Evolutionary conservation across 148 eudicot genomes (phyloP).

Genomic region (Polygonum aviculare): DNA sequence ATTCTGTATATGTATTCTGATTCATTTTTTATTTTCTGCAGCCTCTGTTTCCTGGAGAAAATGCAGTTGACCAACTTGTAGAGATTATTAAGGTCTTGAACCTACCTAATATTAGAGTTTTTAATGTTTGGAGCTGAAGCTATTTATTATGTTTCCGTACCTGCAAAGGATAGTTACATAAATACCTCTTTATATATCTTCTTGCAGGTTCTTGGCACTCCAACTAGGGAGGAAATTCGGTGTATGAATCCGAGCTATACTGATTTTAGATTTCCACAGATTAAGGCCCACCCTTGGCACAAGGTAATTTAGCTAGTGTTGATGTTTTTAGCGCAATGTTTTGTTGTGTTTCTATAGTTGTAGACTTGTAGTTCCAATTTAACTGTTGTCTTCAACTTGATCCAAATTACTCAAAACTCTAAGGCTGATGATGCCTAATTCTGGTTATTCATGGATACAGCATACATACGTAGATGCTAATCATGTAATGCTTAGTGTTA

Average conservation of each 20-base stretch:
- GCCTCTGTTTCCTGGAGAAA: slow-evolving; percentile 41
- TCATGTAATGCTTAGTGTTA: not conserved
- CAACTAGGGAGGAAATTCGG: slow-evolving; percentile 42
- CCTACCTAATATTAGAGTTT: not conserved
- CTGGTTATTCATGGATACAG: not conserved
- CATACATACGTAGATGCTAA: not conserved
- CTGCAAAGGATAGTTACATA: not conserved
- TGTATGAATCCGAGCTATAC: slow-evolving; percentile 45
- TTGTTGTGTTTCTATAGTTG: not conserved
- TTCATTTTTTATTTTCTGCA: slow-evolving; percentile 6
- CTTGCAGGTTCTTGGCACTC: slow-evolving; percentile 44
- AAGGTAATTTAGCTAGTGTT: slow-evolving; percentile 21
- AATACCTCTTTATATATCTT: not conserved
- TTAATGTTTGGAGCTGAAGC: not conserved
- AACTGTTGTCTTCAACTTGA: not conserved
- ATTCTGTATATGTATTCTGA: not conserved
- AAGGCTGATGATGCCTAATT: no score
- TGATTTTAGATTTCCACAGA: slow-evolving; percentile 42
- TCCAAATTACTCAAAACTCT: not conserved
- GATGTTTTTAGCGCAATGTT: not conserved
- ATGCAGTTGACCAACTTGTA: slow-evolving; percentile 39
- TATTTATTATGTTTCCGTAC: not conserved
- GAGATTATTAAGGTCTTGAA: slow-evolving; percentile 32
- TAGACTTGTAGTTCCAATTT: not conserved
- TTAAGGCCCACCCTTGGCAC: slow-evolving; percentile 47